A percentile compares a stretch with the other conserved stretches of the same genome.
Evolutionary conservation across 2,329 filamentous ascomycete genomes (phyloP).

Genomic region (Purpureocillium takamizusanense): DNA sequence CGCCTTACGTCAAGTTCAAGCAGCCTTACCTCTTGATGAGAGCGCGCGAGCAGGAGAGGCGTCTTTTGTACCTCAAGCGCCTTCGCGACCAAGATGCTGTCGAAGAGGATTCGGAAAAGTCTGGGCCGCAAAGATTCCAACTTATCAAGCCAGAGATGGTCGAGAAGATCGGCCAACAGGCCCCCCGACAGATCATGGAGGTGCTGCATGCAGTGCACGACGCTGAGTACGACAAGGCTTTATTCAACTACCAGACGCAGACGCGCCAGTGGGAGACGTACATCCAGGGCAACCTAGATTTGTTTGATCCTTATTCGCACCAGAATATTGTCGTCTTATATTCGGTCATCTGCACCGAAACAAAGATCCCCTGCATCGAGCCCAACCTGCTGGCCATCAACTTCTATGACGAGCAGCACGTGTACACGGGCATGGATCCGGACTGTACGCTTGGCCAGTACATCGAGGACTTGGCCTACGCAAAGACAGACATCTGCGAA

Average conservation of each 20-base stretch:
- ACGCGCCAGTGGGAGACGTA: constrained; percentile 96
- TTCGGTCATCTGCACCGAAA: constrained; percentile 87
- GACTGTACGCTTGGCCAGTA: constrained; percentile 94
- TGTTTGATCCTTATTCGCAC: constrained; percentile 92
- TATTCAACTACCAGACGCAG: constrained; percentile 90
- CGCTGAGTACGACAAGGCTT: constrained; percentile 89
- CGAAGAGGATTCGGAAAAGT: constrained; percentile 53
- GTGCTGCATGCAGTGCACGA: constrained; percentile 92
- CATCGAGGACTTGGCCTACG: constrained; percentile 78
- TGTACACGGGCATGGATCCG: constrained; percentile 60
- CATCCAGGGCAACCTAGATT: constrained; percentile 74
- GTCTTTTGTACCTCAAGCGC: constrained; percentile 71
- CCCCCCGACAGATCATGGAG: constrained; percentile 81
- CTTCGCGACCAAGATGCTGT: constrained; percentile 68
- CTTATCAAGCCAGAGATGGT: constrained; percentile 96
- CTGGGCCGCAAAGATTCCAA: constrained; percentile 66
- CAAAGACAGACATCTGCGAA: constrained; percentile 67
- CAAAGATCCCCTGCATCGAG: constrained; percentile 86
- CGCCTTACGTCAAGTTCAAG: constrained; percentile 91
- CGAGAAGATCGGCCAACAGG: constrained; percentile 68
- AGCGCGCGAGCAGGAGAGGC: constrained; percentile 81
- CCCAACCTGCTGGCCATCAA: constrained; percentile 83
- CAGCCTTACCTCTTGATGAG: constrained; percentile 90
- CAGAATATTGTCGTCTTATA: constrained; percentile 94
- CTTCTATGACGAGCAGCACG: constrained; percentile 90